Evolutionary conservation across 1,139 yeast genomes (phyloP).

Genomic region (Candida gigantensis): DNA sequence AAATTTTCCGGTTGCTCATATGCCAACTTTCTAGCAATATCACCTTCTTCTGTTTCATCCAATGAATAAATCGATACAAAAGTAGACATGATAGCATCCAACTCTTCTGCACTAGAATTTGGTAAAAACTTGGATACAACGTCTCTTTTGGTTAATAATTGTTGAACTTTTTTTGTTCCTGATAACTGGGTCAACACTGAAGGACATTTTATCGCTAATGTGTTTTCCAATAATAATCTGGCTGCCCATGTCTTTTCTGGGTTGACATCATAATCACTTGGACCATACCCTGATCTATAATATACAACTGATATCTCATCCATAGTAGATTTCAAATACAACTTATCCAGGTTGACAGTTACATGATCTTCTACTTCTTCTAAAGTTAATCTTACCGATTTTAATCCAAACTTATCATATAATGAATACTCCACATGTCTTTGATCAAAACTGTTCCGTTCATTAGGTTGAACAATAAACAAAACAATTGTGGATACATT

Average conservation of each 20-base stretch:
- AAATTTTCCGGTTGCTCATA: constrained; percentile 64
- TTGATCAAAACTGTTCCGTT: constrained; percentile 90
- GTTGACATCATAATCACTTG: constrained; percentile 63
- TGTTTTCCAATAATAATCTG: constrained; percentile 67
- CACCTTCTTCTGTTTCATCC: constrained; percentile 64
- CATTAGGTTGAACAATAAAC: constrained; percentile 81
- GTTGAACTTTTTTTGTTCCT: constrained; percentile 93
- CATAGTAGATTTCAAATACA: constrained; percentile 53
- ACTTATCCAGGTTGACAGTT: constrained; percentile 41
- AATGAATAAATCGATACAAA: constrained; percentile 87
- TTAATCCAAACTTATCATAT: constrained; percentile 54
- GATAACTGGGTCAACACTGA: constrained; percentile 84
- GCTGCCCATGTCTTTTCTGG: constrained; percentile 69
- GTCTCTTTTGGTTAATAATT: constrained; percentile 63
- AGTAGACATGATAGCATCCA: constrained; percentile 49
- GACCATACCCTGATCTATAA: constrained; percentile 86
- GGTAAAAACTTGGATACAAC: constrained; percentile 51
- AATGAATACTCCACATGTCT: constrained; percentile 76
- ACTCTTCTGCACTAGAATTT: constrained; percentile 22
- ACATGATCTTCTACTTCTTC: constrained; percentile 54
- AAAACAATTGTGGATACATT: constrained; percentile 55
- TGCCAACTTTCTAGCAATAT: constrained; percentile 65
- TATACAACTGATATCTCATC: constrained; percentile 86
- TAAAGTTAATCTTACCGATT: constrained; percentile 66
- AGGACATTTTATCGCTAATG: constrained; percentile 88